These are phyloP conservation scores for Saitozyma sp. DNA, from an alignment of 768 basidiomycete species.

Conservation along the genomic window DNA sequence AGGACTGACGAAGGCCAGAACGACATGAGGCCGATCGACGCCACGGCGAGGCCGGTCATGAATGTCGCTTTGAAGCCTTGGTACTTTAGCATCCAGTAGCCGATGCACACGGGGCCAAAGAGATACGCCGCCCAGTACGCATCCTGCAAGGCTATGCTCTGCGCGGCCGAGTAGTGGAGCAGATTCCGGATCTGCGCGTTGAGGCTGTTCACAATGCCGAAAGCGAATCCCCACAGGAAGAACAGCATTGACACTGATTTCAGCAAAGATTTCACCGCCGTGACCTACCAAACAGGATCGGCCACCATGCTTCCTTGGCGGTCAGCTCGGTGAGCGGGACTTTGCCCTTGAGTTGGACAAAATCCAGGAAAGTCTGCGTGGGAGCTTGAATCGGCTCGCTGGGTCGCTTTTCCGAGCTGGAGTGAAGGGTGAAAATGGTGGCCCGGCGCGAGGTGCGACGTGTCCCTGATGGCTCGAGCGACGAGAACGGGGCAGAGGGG, in stretches of 20 bases:
- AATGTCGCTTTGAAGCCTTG: slow-evolving; percentile 47
- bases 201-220: slow-evolving; percentile 47
- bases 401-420: background rate
- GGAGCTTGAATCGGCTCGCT: slow-evolving; percentile 18
- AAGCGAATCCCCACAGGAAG: slow-evolving; percentile 50
- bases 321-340: slow-evolving; percentile 40
- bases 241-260: slow-evolving; percentile 41
- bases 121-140: slow-evolving; percentile 46
- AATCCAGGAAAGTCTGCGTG: slow-evolving; percentile 44
- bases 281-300: slow-evolving; percentile 40
- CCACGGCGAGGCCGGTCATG: slow-evolving; percentile 45
- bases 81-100: slow-evolving; percentile 41
- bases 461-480: background rate
- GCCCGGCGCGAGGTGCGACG: no score
- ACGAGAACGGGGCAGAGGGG: background rate
- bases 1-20: slow-evolving; percentile 49
- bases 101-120: slow-evolving; percentile 34
- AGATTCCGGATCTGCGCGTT: slow-evolving; percentile 38
- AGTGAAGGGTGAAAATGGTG: background rate
- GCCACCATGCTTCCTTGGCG: slow-evolving; percentile 41
- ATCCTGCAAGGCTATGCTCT: slow-evolving; percentile 36
- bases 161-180: slow-evolving; percentile 27
- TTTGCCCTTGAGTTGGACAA: slow-evolving; percentile 40
- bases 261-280: background rate
- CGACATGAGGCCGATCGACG: slow-evolving; percentile 43